Conservation (phyloP, 768 basidiomycete genomes). For the Tulasnella calospora region DNA sequence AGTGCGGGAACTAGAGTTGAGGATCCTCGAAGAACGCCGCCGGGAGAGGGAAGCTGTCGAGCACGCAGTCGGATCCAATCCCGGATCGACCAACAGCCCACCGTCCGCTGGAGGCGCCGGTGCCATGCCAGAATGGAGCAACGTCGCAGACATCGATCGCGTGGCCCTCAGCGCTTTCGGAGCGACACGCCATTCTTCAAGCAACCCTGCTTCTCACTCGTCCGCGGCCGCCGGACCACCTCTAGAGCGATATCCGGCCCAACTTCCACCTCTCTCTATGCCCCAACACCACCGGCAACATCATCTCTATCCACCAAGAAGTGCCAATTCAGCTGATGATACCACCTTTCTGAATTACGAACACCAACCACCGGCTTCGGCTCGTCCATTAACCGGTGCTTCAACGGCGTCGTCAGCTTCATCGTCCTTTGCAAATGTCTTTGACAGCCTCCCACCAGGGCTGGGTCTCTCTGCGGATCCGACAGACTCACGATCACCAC, state of each 20-base stretch:
- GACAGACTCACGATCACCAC: neutral
- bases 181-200: neutral
- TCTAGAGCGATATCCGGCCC: neutral
- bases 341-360: neutral
- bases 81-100: neutral
- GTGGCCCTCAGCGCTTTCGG: constrained; percentile 7
- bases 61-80: neutral
- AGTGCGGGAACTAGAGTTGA: constrained; percentile 14
- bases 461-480: neutral
- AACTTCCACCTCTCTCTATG: neutral
- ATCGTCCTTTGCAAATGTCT: constrained; percentile 1
- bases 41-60: constrained; percentile 1
- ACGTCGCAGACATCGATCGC: neutral
- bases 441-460: constrained; percentile 3
- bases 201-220: neutral
- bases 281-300: neutral
- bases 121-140: neutral
- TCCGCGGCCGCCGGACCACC: neutral
- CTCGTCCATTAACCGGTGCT: neutral
- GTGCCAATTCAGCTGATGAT: neutral
- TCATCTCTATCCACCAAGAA: neutral
- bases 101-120: neutral
- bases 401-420: neutral
- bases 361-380: neutral
- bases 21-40: constrained; percentile 10